Conservation (phyloP, 2,329 filamentous ascomycete species). For the Sporothrix euskadiensis region DNA sequence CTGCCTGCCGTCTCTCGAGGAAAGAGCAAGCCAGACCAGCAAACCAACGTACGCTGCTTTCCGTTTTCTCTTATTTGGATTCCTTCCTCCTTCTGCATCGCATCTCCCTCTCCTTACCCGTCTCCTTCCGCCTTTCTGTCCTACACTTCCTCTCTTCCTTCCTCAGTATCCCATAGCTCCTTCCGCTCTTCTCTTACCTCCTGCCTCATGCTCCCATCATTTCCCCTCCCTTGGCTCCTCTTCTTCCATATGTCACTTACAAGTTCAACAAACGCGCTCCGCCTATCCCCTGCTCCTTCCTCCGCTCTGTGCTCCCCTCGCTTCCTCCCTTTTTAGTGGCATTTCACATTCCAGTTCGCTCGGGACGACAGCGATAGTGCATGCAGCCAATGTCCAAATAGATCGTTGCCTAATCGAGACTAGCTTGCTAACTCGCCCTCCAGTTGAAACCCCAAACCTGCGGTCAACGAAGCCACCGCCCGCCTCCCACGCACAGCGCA, state of each 20-base stretch:
- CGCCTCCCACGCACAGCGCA: slow-evolving; percentile 1
- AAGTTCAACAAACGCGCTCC: not conserved
- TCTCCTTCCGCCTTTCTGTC: not conserved
- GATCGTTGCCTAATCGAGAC: slow-evolving; percentile 12
- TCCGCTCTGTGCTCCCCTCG: not conserved
- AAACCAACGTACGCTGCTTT: not conserved
- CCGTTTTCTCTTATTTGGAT: not conserved
- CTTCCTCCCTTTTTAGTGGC: not conserved
- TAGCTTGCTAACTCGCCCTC: slow-evolving; percentile 19
- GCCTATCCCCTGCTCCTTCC: slow-evolving; percentile 15
- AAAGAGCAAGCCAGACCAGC: not conserved
- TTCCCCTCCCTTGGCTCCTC: not conserved
- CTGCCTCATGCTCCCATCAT: not conserved
- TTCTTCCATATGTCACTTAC: not conserved
- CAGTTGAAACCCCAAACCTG: slow-evolving; percentile 22
- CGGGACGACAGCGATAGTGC: not conserved
- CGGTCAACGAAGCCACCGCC: slow-evolving; percentile 25
- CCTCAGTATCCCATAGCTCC: slow-evolving; percentile 2
- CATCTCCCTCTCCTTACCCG: not conserved
- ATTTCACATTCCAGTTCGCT: slow-evolving; percentile 17
- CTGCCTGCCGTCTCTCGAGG: not conserved
- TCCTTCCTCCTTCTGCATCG: not conserved
- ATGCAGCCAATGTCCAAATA: slow-evolving; percentile 1
- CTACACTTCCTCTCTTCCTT: not conserved
- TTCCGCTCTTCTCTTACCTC: not conserved